A percentile compares a stretch with the other conserved stretches of the same genome.
Evolutionary conservation across 768 basidiomycete genomes (phyloP).

Genomic region (Agaricus sinodeliciosus): DNA sequence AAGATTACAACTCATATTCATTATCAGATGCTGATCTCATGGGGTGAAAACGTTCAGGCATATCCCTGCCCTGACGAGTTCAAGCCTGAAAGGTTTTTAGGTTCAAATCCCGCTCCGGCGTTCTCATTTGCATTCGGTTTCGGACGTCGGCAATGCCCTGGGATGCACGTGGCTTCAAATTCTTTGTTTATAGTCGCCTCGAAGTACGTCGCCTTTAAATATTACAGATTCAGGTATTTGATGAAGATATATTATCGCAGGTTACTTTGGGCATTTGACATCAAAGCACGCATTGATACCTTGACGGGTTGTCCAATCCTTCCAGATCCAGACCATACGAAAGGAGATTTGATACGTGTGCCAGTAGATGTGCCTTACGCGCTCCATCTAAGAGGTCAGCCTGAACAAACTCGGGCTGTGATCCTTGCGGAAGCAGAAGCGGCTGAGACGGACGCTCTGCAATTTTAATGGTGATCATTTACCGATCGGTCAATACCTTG

Average conservation of each 20-base stretch:
- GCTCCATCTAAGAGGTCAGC: slow-evolving; percentile 3
- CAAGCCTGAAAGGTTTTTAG: slow-evolving; percentile 18
- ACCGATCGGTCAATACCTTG: too few species aligned
- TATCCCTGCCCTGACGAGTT: slow-evolving; percentile 17
- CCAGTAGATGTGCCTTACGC: slow-evolving; percentile 14
- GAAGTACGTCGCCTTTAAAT: slow-evolving; percentile 8
- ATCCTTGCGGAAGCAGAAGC: slow-evolving; percentile 10
- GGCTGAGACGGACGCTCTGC: slow-evolving; percentile 6
- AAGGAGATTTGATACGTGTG: slow-evolving; percentile 13
- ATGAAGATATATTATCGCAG: slow-evolving; percentile 8
- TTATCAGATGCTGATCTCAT: too few species aligned
- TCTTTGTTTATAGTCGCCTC: slow-evolving; percentile 18
- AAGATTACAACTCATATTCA: too few species aligned
- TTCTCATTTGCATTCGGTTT: slow-evolving; percentile 20
- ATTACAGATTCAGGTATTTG: background rate
- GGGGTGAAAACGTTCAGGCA: too few species aligned
- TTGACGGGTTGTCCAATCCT: slow-evolving; percentile 10
- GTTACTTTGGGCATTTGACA: slow-evolving; percentile 18
- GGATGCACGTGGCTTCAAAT: slow-evolving; percentile 20
- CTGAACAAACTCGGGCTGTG: background rate
- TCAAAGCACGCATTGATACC: slow-evolving; percentile 11
- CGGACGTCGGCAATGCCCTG: slow-evolving; percentile 20
- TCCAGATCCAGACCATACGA: slow-evolving; percentile 14
- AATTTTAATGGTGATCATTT: too few species aligned
- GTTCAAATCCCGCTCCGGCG: slow-evolving; percentile 20